phyloP scores from a whole-genome alignment of 441 rosid genomes.

The Croton setiger region DNA sequence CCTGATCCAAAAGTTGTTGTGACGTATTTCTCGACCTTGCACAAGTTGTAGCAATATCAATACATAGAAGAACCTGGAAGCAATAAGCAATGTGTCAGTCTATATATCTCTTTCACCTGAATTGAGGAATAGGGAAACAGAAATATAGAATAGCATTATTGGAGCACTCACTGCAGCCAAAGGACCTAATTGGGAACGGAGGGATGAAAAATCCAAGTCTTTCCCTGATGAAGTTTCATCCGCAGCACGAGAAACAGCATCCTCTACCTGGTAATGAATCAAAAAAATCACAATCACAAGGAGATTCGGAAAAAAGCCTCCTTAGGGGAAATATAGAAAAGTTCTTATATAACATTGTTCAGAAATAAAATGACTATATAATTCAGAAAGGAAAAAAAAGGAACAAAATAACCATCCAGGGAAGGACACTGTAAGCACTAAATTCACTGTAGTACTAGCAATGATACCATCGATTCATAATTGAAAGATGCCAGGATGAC shows the following conservation, averaged over 20 bases:
- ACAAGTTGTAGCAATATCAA: constrained; percentile 93
- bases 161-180: constrained; percentile 78
- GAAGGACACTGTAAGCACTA: not conserved
- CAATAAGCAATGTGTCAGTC: constrained; percentile 27
- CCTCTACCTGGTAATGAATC: constrained; percentile 63
- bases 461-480: not conserved
- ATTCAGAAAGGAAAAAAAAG: not conserved
- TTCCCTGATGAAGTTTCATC: constrained; percentile 68
- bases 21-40: constrained; percentile 81
- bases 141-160: constrained; percentile 10
- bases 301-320: constrained; percentile 6
- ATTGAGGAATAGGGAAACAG: constrained; percentile 9
- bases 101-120: constrained; percentile 3
- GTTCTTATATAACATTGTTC: not conserved
- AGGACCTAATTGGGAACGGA: constrained; percentile 83
- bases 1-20: constrained; percentile 87
- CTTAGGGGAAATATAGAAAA: not conserved
- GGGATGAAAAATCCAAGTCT: constrained; percentile 70
- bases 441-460: not conserved
- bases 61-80: constrained; percentile 85
- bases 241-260: constrained; percentile 83
- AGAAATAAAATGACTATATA: not conserved
- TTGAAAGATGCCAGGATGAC: not conserved
- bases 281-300: constrained; percentile 14
- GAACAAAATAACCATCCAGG: not conserved